phyloP scores from a whole-genome alignment of 2,329 filamentous ascomycete species.

The Paracorniculantispora psalliotae region DNA sequence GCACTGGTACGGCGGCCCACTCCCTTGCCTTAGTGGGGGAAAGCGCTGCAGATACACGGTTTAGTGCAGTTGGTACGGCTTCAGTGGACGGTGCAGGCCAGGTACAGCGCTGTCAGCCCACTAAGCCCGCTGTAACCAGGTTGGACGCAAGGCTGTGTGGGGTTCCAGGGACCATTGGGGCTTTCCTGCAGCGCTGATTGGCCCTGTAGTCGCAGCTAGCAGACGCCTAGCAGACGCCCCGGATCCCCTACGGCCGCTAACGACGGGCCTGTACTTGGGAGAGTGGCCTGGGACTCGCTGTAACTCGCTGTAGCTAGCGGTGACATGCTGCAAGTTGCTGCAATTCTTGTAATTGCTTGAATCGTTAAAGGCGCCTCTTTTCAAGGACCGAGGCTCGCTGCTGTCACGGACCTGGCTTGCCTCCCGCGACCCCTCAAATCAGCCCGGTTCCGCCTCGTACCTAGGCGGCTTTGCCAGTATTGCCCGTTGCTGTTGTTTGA shows the following conservation, averaged over 20 bases:
- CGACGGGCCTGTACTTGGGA: too few species aligned
- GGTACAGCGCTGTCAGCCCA: background rate
- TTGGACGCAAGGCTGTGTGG: background rate
- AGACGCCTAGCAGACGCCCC: background rate
- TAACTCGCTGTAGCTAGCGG: background rate
- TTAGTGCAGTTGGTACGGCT: background rate
- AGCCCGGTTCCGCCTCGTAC: slow-evolving; percentile 6
- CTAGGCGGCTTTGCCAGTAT: background rate
- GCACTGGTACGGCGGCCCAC: background rate
- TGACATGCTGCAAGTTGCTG: too few species aligned
- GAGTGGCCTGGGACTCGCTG: background rate
- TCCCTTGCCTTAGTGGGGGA: background rate
- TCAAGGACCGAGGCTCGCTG: slow-evolving; percentile 9
- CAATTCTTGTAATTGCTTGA: too few species aligned
- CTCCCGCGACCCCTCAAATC: slow-evolving; percentile 1
- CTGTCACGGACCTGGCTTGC: background rate
- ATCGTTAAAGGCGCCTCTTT: background rate
- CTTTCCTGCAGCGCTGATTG: background rate
- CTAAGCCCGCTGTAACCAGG: background rate
- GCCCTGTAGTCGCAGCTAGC: background rate
- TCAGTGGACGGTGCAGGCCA: background rate
- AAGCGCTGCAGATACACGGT: background rate
- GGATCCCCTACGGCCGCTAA: too few species aligned
- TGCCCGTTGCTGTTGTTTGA: background rate
- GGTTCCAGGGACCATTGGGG: slow-evolving; percentile 1